Evolutionary conservation across 1,284 basidiomycete genomes (phyloP).

Genomic region (Fomes fomentarius): DNA sequence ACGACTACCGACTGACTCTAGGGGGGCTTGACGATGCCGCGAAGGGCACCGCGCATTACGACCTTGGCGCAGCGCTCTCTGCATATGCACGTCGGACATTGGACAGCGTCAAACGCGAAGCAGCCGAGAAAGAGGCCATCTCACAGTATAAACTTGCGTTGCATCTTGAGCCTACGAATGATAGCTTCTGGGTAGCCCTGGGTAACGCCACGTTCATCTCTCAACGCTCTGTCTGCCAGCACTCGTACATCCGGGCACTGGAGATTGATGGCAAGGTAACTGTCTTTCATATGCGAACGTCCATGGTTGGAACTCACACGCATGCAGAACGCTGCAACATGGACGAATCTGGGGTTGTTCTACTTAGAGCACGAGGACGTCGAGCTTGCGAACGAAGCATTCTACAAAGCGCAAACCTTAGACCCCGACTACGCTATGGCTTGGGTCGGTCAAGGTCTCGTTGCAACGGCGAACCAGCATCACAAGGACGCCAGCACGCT

Average conservation of each 20-base stretch:
- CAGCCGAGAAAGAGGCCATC: constrained; percentile 56
- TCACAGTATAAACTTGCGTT: constrained; percentile 77
- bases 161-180: constrained; percentile 74
- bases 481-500: constrained; percentile 67
- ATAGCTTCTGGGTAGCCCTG: constrained; percentile 82
- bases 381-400: constrained; percentile 86
- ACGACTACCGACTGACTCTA: constrained; percentile 75
- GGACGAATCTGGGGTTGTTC: constrained; percentile 91
- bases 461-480: constrained; percentile 74
- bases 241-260: constrained; percentile 90
- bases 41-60: constrained; percentile 73
- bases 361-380: constrained; percentile 85
- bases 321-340: constrained; percentile 72
- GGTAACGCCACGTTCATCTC: constrained; percentile 76
- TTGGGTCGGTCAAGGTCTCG: constrained; percentile 94
- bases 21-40: constrained; percentile 61
- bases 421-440: constrained; percentile 90
- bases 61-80: constrained; percentile 75
- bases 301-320: constrained; percentile 5
- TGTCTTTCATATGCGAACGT: constrained; percentile 10
- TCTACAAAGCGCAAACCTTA: constrained; percentile 87
- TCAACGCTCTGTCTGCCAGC: constrained; percentile 80
- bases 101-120: constrained; percentile 35
- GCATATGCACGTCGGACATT: constrained; percentile 44
- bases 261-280: constrained; percentile 82